Conservation (phyloP, 2,329 filamentous ascomycete species). For the Alternaria brassicae region DNA sequence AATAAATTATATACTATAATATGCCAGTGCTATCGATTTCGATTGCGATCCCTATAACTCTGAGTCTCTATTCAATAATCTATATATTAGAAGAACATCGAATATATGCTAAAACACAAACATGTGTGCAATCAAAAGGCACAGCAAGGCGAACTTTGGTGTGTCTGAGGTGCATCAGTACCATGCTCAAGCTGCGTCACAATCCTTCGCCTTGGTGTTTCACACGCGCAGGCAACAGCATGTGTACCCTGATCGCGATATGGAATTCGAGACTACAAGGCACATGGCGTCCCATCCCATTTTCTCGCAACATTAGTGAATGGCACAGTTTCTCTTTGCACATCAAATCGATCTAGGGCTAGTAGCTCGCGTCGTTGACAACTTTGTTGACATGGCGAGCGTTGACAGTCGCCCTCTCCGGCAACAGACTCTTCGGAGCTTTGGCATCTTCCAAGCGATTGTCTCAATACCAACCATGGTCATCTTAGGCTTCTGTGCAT, state of each 20-base stretch:
- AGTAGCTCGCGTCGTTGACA: background rate
- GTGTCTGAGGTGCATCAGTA: background rate
- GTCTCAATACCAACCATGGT: background rate
- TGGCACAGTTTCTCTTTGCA: background rate
- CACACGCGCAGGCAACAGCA: background rate
- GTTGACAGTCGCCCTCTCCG: background rate
- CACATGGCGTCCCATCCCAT: background rate
- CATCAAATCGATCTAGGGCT: background rate
- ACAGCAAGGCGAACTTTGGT: background rate
- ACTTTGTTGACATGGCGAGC: background rate
- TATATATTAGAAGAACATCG: background rate
- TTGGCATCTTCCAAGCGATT: constrained; percentile 2
- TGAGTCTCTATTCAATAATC: background rate
- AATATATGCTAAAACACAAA: background rate
- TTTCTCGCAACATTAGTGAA: background rate
- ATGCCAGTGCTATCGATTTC: background rate
- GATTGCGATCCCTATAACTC: background rate
- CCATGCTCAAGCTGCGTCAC: background rate
- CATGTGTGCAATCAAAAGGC: background rate
- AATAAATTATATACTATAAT: background rate
- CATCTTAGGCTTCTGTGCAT: background rate
- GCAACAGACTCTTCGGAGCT: background rate
- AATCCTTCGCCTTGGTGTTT: background rate
- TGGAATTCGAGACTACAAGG: background rate
- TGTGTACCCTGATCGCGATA: background rate